These are phyloP conservation scores for Inonotus obliquus DNA, from an alignment of 1,284 basidiomycete species.

Conservation along the genomic window DNA sequence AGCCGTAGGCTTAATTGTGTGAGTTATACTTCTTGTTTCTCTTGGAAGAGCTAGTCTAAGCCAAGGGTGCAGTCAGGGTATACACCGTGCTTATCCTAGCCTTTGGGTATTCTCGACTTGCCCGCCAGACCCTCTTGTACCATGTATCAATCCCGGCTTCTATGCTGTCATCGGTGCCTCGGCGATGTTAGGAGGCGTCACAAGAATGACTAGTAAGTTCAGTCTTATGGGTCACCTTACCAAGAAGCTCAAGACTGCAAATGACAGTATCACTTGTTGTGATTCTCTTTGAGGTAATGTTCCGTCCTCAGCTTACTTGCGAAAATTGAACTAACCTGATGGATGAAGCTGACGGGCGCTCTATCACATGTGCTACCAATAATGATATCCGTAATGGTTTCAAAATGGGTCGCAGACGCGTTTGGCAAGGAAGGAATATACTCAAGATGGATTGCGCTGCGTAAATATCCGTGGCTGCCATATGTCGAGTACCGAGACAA, in stretches of 20 bases:
- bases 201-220: conserved; percentile 68
- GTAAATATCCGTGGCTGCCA: conserved; percentile 71
- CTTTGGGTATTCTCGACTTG: conserved; percentile 68
- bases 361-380: conserved; percentile 74
- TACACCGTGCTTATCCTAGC: conserved; percentile 55
- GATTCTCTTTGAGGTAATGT: conserved; percentile 63
- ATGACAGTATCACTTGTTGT: conserved; percentile 63
- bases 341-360: conserved; percentile 54
- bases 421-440: conserved; percentile 72
- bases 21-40: conserved; percentile 24
- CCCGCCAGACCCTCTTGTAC: conserved; percentile 60
- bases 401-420: conserved; percentile 74
- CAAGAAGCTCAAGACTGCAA: conserved; percentile 2
- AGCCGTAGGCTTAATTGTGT: conserved; percentile 66
- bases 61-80: conserved; percentile 45
- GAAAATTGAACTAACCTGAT: conserved; percentile 8
- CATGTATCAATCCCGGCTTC: conserved; percentile 75
- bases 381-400: conserved; percentile 72
- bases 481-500: conserved; percentile 62
- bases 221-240: neutral
- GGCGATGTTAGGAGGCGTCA: conserved; percentile 77
- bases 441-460: conserved; percentile 67
- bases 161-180: conserved; percentile 83
- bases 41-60: neutral
- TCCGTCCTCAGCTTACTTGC: neutral